Conservation (phyloP, 331 rosid species). For the Pyracantha coccinea region DNA sequence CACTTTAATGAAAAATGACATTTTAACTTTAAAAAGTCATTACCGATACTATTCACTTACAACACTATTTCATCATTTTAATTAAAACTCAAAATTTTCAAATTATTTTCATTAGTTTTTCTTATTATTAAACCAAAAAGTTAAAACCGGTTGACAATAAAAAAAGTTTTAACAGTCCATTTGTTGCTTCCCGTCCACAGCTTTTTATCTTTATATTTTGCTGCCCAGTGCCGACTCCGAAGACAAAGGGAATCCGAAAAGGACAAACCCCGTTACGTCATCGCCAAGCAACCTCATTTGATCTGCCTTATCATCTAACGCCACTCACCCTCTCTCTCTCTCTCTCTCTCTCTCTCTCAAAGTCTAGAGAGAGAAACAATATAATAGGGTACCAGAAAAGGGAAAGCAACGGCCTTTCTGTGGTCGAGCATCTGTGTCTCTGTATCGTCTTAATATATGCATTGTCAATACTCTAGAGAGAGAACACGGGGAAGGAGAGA, state of each 20-base stretch:
- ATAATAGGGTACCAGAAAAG: neutral
- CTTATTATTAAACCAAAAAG: too few species aligned
- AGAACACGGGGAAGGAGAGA: neutral
- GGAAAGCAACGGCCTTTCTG: slow-evolving; percentile 1
- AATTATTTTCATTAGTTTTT: too few species aligned
- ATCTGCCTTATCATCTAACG: neutral
- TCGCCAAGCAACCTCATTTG: slow-evolving; percentile 32
- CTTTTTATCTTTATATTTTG: too few species aligned
- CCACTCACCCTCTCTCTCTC: neutral
- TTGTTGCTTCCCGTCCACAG: too few species aligned
- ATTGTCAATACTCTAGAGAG: neutral
- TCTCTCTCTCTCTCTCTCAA: neutral
- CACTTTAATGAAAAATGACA: too few species aligned
- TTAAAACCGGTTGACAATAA: too few species aligned
- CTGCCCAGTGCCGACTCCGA: too few species aligned
- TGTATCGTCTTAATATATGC: neutral
- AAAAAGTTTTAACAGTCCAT: too few species aligned
- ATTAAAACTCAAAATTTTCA: too few species aligned
- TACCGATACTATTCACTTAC: too few species aligned
- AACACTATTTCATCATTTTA: too few species aligned
- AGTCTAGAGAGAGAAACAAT: slow-evolving; percentile 1
- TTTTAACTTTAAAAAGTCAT: too few species aligned
- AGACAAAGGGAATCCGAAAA: neutral
- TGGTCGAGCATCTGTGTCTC: neutral
- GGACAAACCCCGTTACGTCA: slow-evolving; percentile 33